Base-by-base conservation (phyloP, 192 early-diverging fungal species). In the Ramicandelaber brevisporus region DNA sequence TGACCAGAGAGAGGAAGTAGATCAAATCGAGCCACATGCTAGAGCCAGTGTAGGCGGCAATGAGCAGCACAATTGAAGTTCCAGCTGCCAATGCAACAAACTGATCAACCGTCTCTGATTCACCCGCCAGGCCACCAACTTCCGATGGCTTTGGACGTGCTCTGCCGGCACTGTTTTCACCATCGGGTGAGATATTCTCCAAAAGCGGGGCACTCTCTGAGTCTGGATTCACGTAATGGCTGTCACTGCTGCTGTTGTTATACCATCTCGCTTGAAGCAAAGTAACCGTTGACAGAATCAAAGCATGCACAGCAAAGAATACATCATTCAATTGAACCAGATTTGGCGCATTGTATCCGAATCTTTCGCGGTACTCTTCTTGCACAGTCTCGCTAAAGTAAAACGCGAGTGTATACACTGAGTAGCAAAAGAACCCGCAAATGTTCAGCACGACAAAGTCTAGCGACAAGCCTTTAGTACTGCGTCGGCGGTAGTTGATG, bases 391-490 rank as follows among this genome's bases (percentile, higher is more conserved):
- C 34, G 35, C 52, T 65, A 21, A 44, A 59, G 41, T 58, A 75
- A 20, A 77, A 69, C 2, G 61, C 43, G 3, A 71, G 10, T 30
- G 67, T 78, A 63, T 66, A 78, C 11, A 65, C 50, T 13, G 71
- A 47, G 37, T 84, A 84, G 41, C 59, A 77, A 2, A 61, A 19
- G 33, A 85, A 85, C 10, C 80, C 80, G 21, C 59, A 37, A 12
- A 71, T 41, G 36, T 85, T 85, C 29, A 71, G 59, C 36, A 56
- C 53, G 3, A 80, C 36, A 50, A 80, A 84, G 40, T 84, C 79
- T 19, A 77, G 40, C 0, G 79, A 84, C n/a, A 84, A 45, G 6
- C 79, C 79, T 19, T 63, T 46, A 3, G 77, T 68, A 34, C 59
- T 64, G 28, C 68, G 64, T 15, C 71, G 49, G n/a, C 40, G 44